Percentiles rank a stretch among this genome's conserved stretches.
phyloP scores from a whole-genome alignment of 2,329 filamentous ascomycete species.

The Diaporthe humulicola region DNA sequence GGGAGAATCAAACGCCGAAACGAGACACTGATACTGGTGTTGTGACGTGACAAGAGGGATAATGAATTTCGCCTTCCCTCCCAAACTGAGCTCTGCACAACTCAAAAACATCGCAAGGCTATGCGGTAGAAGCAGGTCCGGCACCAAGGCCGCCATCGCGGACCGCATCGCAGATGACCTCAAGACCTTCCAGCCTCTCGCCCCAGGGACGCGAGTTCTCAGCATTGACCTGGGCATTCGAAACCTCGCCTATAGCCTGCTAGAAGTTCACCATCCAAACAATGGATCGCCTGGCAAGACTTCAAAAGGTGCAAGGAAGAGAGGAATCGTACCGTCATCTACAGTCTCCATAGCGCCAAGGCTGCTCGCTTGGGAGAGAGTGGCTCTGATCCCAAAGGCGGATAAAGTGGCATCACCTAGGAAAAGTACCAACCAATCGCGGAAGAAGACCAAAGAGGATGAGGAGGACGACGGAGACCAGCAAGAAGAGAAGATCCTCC shows the following conservation, averaged over 20 bases:
- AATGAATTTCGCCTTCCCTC: conserved; percentile 36
- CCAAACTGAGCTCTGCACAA: conserved; percentile 24
- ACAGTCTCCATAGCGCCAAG: conserved; percentile 34
- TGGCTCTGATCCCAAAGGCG: conserved; percentile 41
- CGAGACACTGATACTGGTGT: background rate
- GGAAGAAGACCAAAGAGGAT: background rate
- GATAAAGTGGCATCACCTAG: conserved; percentile 34
- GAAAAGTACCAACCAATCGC: background rate
- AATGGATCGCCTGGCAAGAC: background rate
- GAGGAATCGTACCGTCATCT: conserved; percentile 46
- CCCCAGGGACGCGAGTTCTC: conserved; percentile 65
- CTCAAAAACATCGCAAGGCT: conserved; percentile 35
- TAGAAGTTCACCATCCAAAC: conserved; percentile 47
- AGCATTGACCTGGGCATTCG: conserved; percentile 89
- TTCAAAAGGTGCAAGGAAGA: background rate
- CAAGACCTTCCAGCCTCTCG: conserved; percentile 38
- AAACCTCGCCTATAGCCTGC: conserved; percentile 81
- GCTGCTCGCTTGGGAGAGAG: conserved; percentile 45
- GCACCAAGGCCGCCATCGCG: conserved; percentile 69
- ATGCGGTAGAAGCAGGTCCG: conserved; percentile 47
- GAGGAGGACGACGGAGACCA: background rate
- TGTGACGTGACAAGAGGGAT: background rate
- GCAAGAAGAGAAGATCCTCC: background rate
- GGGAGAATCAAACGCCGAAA: background rate
- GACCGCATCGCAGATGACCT: conserved; percentile 61